Evolutionary conservation across 192 early-diverging fungal species (phyloP).

Genomic region (Backusella macrospora): DNA sequence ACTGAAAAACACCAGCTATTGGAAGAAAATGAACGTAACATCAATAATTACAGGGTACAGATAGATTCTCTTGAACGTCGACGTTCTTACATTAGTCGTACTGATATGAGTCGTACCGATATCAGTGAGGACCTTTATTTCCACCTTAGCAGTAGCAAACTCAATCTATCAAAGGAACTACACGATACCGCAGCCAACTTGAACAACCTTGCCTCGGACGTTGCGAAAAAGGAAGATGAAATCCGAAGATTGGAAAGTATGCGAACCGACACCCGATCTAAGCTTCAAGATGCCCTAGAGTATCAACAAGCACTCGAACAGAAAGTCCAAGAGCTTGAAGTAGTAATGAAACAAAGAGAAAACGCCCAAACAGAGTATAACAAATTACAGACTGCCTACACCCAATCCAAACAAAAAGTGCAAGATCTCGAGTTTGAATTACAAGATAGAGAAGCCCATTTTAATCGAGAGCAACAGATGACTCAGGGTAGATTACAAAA

Average conservation of each 20-base stretch:
- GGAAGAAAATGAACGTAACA: background rate
- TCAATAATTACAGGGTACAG: background rate
- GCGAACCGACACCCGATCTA: background rate
- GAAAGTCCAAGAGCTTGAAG: background rate
- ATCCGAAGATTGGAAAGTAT: background rate
- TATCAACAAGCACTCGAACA: background rate
- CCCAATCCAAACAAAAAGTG: background rate
- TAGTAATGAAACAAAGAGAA: background rate
- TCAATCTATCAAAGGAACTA: background rate
- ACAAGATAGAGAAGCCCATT: background rate
- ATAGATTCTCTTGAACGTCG: background rate
- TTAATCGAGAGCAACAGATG: background rate
- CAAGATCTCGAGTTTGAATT: background rate
- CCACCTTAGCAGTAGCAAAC: background rate
- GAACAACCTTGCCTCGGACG: background rate
- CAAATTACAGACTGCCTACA: background rate
- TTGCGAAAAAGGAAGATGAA: conserved; percentile 8
- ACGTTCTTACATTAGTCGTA: background rate
- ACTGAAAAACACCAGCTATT: background rate
- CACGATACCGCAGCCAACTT: background rate
- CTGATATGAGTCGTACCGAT: background rate
- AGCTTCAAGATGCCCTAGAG: background rate
- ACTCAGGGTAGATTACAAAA: background rate
- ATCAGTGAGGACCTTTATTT: background rate
- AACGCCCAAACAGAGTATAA: background rate